phyloP scores from a whole-genome alignment of 805 yeast species.

The Hanseniaspora jakobsenii region DNA sequence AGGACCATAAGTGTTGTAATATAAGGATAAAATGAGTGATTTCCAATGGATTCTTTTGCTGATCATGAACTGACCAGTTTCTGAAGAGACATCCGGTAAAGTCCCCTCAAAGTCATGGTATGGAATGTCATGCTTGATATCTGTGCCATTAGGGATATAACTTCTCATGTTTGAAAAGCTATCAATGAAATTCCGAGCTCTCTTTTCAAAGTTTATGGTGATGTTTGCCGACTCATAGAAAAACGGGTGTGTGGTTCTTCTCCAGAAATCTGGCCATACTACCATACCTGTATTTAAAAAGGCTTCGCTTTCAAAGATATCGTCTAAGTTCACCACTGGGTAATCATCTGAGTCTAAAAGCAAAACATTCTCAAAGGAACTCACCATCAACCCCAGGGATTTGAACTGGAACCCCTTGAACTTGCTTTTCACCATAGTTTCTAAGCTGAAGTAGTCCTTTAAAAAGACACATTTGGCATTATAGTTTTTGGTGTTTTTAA shows the following conservation, averaged over 20 bases:
- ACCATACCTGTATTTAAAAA: slow-evolving; percentile 41
- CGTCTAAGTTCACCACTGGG: slow-evolving; percentile 54
- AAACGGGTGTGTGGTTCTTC: slow-evolving; percentile 63
- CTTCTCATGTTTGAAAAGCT: slow-evolving; percentile 25
- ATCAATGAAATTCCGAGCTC: slow-evolving; percentile 30
- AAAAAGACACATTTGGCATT: slow-evolving; percentile 58
- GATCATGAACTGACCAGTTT: slow-evolving; percentile 58
- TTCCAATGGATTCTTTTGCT: slow-evolving; percentile 48
- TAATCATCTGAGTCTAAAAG: slow-evolving; percentile 66
- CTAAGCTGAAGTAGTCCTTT: slow-evolving; percentile 41
- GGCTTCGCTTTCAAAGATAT: slow-evolving; percentile 45
- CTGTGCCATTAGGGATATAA: slow-evolving; percentile 18
- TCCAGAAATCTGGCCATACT: slow-evolving; percentile 85
- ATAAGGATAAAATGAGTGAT: slow-evolving; percentile 47
- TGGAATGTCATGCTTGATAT: slow-evolving; percentile 25
- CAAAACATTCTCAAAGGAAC: slow-evolving; percentile 60
- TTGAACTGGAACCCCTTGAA: slow-evolving; percentile 59
- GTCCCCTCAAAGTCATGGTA: slow-evolving; percentile 53
- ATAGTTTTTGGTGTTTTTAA: slow-evolving; percentile 25
- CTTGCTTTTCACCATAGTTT: slow-evolving; percentile 33
- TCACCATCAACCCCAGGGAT: slow-evolving; percentile 55
- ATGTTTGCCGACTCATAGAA: slow-evolving; percentile 60
- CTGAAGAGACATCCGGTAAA: slow-evolving; percentile 57
- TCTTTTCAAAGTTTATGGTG: slow-evolving; percentile 31
- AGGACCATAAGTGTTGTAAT: slow-evolving; percentile 63